Evolutionary conservation across 352 stramenopile species (phyloP).

Genomic region (Globisporangium ultimum): DNA sequence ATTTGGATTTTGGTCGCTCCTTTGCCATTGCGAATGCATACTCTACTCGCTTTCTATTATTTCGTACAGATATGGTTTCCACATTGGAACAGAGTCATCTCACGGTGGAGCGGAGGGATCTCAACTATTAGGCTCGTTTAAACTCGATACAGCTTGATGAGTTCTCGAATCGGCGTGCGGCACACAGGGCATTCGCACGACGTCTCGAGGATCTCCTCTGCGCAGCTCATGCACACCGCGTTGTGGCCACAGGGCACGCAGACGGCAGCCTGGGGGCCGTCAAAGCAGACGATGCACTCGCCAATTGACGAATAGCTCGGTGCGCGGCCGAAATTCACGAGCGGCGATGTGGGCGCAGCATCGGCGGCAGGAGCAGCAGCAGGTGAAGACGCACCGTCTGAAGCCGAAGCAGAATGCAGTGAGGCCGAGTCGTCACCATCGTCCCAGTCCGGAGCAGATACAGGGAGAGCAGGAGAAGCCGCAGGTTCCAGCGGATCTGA

Average conservation of each 20-base stretch:
- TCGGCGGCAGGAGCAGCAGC: background rate
- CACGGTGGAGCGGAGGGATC: too few species aligned
- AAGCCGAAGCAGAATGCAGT: background rate
- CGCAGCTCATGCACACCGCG: conserved; percentile 76
- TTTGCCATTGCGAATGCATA: too few species aligned
- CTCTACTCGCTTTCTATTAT: too few species aligned
- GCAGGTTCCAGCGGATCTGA: background rate
- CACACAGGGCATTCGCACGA: conserved; percentile 73
- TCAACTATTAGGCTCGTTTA: conserved; percentile 11
- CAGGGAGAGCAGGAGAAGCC: conserved; percentile 21
- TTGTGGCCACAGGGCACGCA: conserved; percentile 85
- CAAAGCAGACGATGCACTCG: conserved; percentile 81
- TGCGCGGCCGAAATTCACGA: conserved; percentile 33
- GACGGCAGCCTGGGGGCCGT: conserved; percentile 64
- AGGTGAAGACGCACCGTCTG: conserved; percentile 3
- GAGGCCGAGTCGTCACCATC: conserved; percentile 11
- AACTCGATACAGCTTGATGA: conserved; percentile 80
- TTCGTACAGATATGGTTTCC: too few species aligned
- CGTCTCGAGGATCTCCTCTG: conserved; percentile 57
- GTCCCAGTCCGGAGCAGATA: conserved; percentile 49
- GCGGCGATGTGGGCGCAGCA: conserved; percentile 2
- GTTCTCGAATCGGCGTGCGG: conserved; percentile 53
- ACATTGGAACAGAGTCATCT: too few species aligned
- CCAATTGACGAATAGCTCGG: conserved; percentile 43
- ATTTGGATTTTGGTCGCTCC: too few species aligned